phyloP scores from a whole-genome alignment of 2,329 filamentous ascomycete species.

The Fonsecaea erecta region DNA sequence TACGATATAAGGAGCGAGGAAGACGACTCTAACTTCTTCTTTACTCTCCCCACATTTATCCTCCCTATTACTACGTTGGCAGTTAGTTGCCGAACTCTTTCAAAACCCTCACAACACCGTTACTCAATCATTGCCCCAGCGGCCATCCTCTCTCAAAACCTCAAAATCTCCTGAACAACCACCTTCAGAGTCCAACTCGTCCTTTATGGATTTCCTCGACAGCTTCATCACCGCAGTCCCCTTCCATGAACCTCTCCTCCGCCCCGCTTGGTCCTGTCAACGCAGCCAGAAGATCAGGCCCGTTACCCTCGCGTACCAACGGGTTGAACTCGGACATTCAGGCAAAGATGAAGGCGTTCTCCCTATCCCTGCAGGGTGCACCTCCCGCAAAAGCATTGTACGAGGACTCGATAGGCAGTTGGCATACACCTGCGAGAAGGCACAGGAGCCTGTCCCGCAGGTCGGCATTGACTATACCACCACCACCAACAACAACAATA shows the following conservation, averaged over 20 bases:
- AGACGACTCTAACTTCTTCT: too few relatives aligned
- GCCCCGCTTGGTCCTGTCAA: slow-evolving; percentile 79
- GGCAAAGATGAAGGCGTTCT: slow-evolving; percentile 72
- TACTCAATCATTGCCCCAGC: slow-evolving; percentile 23
- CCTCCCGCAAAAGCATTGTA: slow-evolving; percentile 45
- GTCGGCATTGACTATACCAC: too few relatives aligned
- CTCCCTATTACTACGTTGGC: too few relatives aligned
- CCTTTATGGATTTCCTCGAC: slow-evolving; percentile 7
- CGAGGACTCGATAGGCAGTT: too few relatives aligned
- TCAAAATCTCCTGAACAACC: slow-evolving; percentile 23
- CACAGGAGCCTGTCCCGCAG: too few relatives aligned
- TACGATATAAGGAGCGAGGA: too few relatives aligned
- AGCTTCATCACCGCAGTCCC: slow-evolving; percentile 5
- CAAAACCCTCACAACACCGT: too few relatives aligned
- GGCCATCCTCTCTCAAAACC: slow-evolving; percentile 24
- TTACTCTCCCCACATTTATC: too few relatives aligned
- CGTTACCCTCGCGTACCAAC: slow-evolving; percentile 52
- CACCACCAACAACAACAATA: too few relatives aligned
- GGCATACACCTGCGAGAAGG: too few relatives aligned
- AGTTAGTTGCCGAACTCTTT: too few relatives aligned
- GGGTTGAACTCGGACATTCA: slow-evolving; percentile 67
- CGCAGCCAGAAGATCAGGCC: slow-evolving; percentile 62
- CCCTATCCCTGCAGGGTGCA: slow-evolving; percentile 66
- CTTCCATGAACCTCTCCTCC: slow-evolving; percentile 83
- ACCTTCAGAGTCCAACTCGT: slow-evolving; percentile 15